Evolutionary conservation across 768 basidiomycete genomes (phyloP).

Genomic region (Steccherinum ochraceum): DNA sequence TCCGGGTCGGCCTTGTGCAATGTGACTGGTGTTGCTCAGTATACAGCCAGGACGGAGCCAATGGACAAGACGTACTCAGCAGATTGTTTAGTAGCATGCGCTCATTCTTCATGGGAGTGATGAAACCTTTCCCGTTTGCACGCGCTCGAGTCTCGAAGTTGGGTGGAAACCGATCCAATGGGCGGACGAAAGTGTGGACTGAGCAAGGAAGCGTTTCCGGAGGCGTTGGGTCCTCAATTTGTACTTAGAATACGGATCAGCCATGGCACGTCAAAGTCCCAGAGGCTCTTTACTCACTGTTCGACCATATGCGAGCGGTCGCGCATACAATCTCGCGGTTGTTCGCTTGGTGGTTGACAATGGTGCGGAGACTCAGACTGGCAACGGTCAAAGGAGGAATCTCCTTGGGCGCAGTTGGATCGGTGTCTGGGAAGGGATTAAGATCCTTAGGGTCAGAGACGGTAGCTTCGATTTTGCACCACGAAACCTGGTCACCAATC

Average conservation of each 20-base stretch:
- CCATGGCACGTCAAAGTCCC: background rate
- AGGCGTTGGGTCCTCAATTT: conserved; percentile 88
- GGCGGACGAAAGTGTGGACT: conserved; percentile 85
- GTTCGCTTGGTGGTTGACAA: conserved; percentile 92
- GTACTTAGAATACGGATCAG: conserved; percentile 40
- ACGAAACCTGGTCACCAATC: conserved; percentile 61
- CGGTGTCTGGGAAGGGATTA: conserved; percentile 72
- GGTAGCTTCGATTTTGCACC: conserved; percentile 91
- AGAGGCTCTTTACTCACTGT: conserved; percentile 39
- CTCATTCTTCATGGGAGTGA: conserved; percentile 76
- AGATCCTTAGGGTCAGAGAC: conserved; percentile 85
- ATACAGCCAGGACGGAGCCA: too few species aligned
- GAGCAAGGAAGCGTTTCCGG: conserved; percentile 80
- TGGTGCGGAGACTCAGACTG: conserved; percentile 82
- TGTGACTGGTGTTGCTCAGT: conserved; percentile 42
- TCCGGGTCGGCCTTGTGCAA: conserved; percentile 90
- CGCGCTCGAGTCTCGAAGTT: conserved; percentile 72
- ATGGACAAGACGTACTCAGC: conserved; percentile 47
- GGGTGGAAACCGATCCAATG: conserved; percentile 79
- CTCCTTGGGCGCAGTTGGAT: conserved; percentile 65
- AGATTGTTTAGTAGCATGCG: conserved; percentile 79
- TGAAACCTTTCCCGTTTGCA: conserved; percentile 56
- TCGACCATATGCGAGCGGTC: conserved; percentile 78
- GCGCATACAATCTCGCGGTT: conserved; percentile 90
- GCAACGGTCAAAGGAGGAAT: conserved; percentile 86